Evolutionary conservation across 1,139 yeast genomes (phyloP).

Genomic region (Nakaseomyces bracarensis): DNA sequence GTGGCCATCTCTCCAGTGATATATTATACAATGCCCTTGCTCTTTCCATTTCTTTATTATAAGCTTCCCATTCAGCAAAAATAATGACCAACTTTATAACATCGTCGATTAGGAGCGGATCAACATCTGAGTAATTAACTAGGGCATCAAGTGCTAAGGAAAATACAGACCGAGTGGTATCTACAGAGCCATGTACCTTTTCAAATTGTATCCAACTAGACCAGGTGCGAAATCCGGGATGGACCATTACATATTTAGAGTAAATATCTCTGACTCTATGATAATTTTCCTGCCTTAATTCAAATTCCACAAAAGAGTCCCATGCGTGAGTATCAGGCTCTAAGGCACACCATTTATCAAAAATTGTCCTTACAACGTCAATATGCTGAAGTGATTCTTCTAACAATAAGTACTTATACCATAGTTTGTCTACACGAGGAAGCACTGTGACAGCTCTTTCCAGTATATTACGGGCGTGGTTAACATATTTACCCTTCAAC

Average conservation of each 20-base stretch:
- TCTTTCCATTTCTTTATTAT: conserved; percentile 55
- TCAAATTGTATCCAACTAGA: conserved; percentile 55
- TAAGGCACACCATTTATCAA: conserved; percentile 78
- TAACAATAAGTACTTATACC: conserved; percentile 75
- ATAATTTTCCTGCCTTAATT: conserved; percentile 49
- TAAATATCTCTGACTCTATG: conserved; percentile 51
- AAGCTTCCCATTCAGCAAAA: conserved; percentile 73
- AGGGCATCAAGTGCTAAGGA: conserved; percentile 57
- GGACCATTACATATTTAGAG: conserved; percentile 46
- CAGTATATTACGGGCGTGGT: conserved; percentile 80
- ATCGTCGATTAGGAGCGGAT: conserved; percentile 32
- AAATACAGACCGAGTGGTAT: conserved; percentile 53
- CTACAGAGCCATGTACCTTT: conserved; percentile 41
- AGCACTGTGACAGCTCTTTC: conserved; percentile 68
- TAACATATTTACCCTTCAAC: conserved; percentile 59
- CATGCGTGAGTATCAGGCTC: conserved; percentile 54
- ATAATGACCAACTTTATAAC: conserved; percentile 33
- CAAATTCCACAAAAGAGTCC: conserved; percentile 69
- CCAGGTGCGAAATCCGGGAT: conserved; percentile 58
- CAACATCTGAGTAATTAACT: conserved; percentile 21
- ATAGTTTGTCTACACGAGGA: conserved; percentile 76
- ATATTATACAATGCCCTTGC: conserved; percentile 53
- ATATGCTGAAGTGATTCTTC: conserved; percentile 73
- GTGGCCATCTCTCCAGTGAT: conserved; percentile 36
- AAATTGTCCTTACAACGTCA: conserved; percentile 54